Base-by-base conservation (phyloP, 1,284 basidiomycete genomes). In the Irpex sp. region DNA sequence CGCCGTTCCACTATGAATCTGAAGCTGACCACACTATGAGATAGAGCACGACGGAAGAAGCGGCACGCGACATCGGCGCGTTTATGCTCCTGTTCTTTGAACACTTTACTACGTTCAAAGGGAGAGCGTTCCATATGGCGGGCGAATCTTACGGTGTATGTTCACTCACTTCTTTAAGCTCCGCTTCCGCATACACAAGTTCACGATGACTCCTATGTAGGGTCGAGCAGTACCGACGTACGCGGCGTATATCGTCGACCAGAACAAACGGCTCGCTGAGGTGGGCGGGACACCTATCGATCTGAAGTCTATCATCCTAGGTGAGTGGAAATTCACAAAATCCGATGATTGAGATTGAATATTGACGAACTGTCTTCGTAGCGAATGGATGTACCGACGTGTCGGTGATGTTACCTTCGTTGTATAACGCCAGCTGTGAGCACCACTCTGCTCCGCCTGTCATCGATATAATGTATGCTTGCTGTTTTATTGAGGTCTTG, bases 161-260 rank as follows among this genome's bases (percentile, higher is more conserved):
- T 72, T n/a, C 1, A 5, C 11, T 31, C 35, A 8, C 9, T 7
- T 49, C 9, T 36, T 4, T 31, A 31, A 5, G 5, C 2, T 19
- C 19, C 17, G 0, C 4, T 2, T 17, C 35, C 13, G 19, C 9
- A 6, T 33, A 6, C 31, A 33, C 31, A 6, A 33, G n/a, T 9
- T 55, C 15, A 31, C 26, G 3, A n/a, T 11, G n/a, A 7, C 3
- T 5, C 8, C 49, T 35, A 43, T 15, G 15, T 63, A 90, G 86
- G 93, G 94, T 3, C 86, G 92, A 21, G 95, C 94, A 74, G 80
- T 95, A 7, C 94, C 94, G 1, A 77, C 94, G 4, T 95, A 94
- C 66, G 94, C 93, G 0, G 79, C 90, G 1, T 85, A 86, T 15
- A 84, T 96, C 0, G 87, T 89, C 54, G 93, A 95, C 74, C 88